Evolutionary conservation across 495 filamentous ascomycete species (phyloP), one percentile per base, ranked within the genome.

Genomic region (Xylaria telfairii): DNA sequence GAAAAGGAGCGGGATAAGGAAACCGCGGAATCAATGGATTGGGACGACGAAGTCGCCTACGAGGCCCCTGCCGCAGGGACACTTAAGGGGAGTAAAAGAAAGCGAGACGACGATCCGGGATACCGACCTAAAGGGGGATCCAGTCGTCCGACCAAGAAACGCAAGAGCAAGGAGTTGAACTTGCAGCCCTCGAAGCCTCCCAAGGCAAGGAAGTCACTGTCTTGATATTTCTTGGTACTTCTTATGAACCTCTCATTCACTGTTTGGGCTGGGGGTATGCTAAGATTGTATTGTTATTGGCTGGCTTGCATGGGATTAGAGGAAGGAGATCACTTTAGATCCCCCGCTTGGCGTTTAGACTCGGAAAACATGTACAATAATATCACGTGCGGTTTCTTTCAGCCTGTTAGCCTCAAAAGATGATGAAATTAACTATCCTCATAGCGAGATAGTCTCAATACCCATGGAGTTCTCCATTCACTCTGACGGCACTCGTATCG

Each of bases 51-150:
- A 76, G 79, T 66, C 79, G 85, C 53, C 87, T 88, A 79, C 84
- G 82, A 77, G 54, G 57, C 56, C 56, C 64, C 68, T 68, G 42
- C 70, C 4, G 54, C 42, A 26, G 39, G 51, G 9, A 56, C 73
- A 15, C 73, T 79, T 17, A 77, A 77, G 62, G 72, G 71, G 0
- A 85, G n/a, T n/a, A n/a, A 92, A 84, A 85, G 88, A 65, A 85
- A 87, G 15, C 78, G 83, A 42, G 88, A 89, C 39, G 92, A 93
- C 26, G 93, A 95, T 76, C 81, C 84, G 15, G 89, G 88, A 12
- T 93, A 93, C 74, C 81, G 90, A 72, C 89, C 91, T 3, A 93
- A 93, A 77, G 90, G 90, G 0, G 83, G 83, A 2, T 80, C 80
- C 0, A 90, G 85, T 66, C 84, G 91, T 61, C 82, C 88, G 0